These are phyloP conservation scores for Leccinum pachyderme DNA, from an alignment of 1,284 basidiomycete species.

Conservation along the genomic window DNA sequence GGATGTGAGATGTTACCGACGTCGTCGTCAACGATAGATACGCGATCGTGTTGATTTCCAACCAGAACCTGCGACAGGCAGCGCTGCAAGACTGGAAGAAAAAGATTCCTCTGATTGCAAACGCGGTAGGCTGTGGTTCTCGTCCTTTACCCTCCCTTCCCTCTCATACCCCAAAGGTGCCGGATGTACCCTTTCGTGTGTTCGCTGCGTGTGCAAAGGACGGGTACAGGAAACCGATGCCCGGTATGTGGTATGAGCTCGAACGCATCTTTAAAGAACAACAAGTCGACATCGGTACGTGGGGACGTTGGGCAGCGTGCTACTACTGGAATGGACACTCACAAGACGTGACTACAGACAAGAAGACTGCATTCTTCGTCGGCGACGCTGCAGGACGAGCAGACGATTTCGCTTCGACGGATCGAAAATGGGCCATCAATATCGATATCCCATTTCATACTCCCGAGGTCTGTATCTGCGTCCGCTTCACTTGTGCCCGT, in stretches of 20 bases:
- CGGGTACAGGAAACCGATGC: conserved; percentile 83
- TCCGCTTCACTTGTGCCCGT: background rate
- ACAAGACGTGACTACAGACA: conserved; percentile 46
- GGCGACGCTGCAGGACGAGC: conserved; percentile 88
- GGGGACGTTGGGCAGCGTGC: too few species aligned
- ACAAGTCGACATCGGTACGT: conserved; percentile 64
- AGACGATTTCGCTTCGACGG: conserved; percentile 75
- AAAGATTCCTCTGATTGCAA: conserved; percentile 70
- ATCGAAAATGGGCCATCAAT: conserved; percentile 85
- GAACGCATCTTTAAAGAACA: conserved; percentile 58
- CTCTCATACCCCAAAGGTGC: conserved; percentile 33
- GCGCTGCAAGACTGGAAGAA: conserved; percentile 65
- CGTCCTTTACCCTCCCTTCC: background rate
- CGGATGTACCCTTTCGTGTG: conserved; percentile 73
- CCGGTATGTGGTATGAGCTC: conserved; percentile 82
- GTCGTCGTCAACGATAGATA: conserved; percentile 38
- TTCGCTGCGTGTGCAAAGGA: conserved; percentile 80
- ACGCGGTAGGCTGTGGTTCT: conserved; percentile 51
- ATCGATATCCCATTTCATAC: conserved; percentile 72
- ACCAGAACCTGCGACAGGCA: conserved; percentile 62
- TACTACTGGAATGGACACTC: background rate
- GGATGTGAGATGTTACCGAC: background rate
- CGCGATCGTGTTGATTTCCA: conserved; percentile 77
- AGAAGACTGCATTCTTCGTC: conserved; percentile 69
- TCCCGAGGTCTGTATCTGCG: conserved; percentile 45